Conservation (phyloP, 306 rosid species). For the Trifolium pratense region DNA sequence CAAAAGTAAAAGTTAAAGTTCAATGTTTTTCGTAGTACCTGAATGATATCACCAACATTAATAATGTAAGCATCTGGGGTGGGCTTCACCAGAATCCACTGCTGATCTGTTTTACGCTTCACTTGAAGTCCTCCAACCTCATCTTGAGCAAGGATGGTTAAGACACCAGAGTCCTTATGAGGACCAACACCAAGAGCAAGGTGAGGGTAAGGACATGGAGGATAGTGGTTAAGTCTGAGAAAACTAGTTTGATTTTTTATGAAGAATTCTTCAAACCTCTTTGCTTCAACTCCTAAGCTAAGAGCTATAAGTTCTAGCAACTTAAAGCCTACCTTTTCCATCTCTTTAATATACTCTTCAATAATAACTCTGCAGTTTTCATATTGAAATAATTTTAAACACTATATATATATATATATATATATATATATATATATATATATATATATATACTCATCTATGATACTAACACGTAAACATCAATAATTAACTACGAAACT, state of each 20-base stretch:
- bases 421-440: too few species aligned
- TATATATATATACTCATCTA: too few species aligned
- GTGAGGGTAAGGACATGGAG: conserved; percentile 67
- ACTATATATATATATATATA: too few species aligned
- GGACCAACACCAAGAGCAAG: conserved; percentile 69
- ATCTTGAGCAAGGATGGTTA: conserved; percentile 71
- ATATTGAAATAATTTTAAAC: too few species aligned
- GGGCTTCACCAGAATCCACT: conserved; percentile 69
- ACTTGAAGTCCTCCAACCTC: conserved; percentile 74
- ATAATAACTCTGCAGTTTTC: conserved; percentile 42
- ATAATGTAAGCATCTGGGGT: conserved; percentile 58
- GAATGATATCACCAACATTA: conserved; percentile 62
- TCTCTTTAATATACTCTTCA: conserved; percentile 55
- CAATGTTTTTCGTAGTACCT: conserved; percentile 35
- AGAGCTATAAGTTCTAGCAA: conserved; percentile 61
- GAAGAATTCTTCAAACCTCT: conserved; percentile 52
- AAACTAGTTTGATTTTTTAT: conserved; percentile 53
- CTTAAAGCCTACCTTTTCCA: conserved; percentile 51
- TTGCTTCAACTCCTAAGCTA: conserved; percentile 61
- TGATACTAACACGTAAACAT: too few species aligned
- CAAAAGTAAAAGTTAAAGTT: neutral
- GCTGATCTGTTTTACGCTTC: conserved; percentile 56
- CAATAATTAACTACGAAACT: too few species aligned
- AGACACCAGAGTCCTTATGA: conserved; percentile 60
- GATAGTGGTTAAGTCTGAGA: conserved; percentile 61